These are phyloP conservation scores for Linnemannia exigua DNA, from an alignment of 192 early-diverging fungal genomes.

Conservation along the genomic window DNA sequence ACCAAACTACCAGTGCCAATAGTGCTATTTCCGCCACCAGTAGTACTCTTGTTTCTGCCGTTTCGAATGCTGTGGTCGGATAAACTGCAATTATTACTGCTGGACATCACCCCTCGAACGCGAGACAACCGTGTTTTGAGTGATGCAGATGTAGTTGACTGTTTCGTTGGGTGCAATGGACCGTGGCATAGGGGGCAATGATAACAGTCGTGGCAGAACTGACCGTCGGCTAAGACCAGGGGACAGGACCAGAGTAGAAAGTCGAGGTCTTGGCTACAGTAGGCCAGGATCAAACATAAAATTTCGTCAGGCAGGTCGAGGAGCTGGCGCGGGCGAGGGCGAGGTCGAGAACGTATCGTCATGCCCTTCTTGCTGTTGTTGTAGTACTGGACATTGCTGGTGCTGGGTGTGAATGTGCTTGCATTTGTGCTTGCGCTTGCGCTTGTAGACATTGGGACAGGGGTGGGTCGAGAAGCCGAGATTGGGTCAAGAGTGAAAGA, in stretches of 20 bases:
- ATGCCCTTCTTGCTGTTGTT: not conserved
- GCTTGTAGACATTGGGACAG: not conserved
- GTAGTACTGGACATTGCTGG: not conserved
- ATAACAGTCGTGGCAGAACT: conserved; percentile 38
- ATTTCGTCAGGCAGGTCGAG: conserved; percentile 41
- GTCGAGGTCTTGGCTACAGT: conserved; percentile 34
- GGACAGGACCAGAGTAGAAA: conserved; percentile 41
- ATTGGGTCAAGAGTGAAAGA: not conserved
- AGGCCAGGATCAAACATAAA: conserved; percentile 24
- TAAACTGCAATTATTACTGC: not conserved
- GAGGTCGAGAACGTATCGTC: not conserved
- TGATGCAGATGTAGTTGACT: not conserved
- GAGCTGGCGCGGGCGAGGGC: conserved; percentile 23
- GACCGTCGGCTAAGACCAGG: conserved; percentile 8
- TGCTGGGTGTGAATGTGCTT: too few species aligned
- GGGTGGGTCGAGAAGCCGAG: not conserved
- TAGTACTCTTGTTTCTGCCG: not conserved
- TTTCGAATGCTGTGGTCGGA: not conserved
- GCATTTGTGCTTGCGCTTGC: not conserved
- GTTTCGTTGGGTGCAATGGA: not conserved
- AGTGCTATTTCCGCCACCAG: not conserved
- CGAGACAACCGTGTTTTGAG: not conserved
- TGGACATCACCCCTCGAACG: not conserved
- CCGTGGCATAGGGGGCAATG: conserved; percentile 23
- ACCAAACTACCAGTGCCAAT: not conserved